These are phyloP conservation scores for Fusarium beomiforme DNA, from an alignment of 2,329 filamentous ascomycete genomes.

Conservation along the genomic window DNA sequence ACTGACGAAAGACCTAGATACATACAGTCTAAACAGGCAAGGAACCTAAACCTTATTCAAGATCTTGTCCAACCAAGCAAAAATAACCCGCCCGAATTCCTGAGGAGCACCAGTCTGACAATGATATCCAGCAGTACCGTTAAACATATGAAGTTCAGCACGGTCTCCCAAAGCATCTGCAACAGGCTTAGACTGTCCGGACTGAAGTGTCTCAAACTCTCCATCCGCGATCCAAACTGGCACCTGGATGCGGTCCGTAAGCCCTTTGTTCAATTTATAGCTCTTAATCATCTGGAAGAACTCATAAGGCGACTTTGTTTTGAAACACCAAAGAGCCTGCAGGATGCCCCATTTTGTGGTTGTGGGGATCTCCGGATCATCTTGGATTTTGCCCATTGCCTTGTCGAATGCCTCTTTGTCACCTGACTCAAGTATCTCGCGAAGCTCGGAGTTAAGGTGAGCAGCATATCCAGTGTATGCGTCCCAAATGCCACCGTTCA, in stretches of 20 bases:
- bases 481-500: constrained; percentile 21
- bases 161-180: background rate
- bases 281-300: constrained; percentile 33
- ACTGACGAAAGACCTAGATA: no score
- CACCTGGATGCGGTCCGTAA: constrained; percentile 30
- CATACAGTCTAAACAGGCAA: no score
- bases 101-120: constrained; percentile 16
- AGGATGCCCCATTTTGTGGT: constrained; percentile 43
- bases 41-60: background rate
- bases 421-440: constrained; percentile 13
- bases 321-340: constrained; percentile 48
- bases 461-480: constrained; percentile 20
- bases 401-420: constrained; percentile 31
- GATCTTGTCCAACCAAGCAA: constrained; percentile 20
- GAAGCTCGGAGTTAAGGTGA: background rate
- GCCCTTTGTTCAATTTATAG: constrained; percentile 18
- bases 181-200: constrained; percentile 1
- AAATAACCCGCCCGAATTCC: constrained; percentile 1
- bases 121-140: constrained; percentile 18
- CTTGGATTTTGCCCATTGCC: background rate
- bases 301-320: constrained; percentile 42
- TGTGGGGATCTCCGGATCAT: constrained; percentile 21
- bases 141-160: constrained; percentile 11
- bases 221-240: constrained; percentile 38
- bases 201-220: constrained; percentile 32